Conservation (phyloP, 306 rosid genomes). For the Potentilla sterilis region DNA sequence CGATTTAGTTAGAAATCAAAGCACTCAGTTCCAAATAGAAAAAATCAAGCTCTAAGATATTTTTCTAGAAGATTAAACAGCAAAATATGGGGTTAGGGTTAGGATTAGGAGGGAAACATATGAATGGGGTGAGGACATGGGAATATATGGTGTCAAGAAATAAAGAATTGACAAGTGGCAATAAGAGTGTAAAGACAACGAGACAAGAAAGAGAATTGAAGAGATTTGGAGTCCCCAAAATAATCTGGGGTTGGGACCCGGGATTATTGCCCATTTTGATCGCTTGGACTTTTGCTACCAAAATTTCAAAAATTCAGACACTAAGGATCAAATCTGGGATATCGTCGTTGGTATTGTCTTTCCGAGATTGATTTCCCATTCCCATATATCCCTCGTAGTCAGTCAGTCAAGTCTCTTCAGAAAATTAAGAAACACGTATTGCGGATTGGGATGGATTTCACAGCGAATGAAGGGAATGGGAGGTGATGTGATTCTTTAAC, state of each 20-base stretch:
- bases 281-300: constrained; percentile 27
- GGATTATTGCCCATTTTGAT: not conserved
- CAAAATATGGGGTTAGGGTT: not conserved
- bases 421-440: not conserved
- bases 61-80: not conserved
- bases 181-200: not conserved
- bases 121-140: not conserved
- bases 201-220: constrained; percentile 36
- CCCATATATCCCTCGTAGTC: not conserved
- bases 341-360: constrained; percentile 21
- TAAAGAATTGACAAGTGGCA: not conserved
- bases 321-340: constrained; percentile 22
- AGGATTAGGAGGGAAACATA: not conserved
- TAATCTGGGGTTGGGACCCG: constrained; percentile 34
- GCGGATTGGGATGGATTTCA: not conserved
- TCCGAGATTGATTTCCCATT: constrained; percentile 25
- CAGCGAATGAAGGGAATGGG: not conserved
- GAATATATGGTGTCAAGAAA: not conserved
- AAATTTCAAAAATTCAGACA: constrained; percentile 9
- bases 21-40: too few species aligned
- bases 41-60: too few species aligned
- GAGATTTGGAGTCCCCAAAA: constrained; percentile 42
- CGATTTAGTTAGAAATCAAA: too few species aligned
- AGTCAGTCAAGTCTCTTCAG: not conserved
- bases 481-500: not conserved